These are phyloP conservation scores for Atkinsonella texensis DNA, from an alignment of 2,329 filamentous ascomycete genomes.

Conservation along the genomic window DNA sequence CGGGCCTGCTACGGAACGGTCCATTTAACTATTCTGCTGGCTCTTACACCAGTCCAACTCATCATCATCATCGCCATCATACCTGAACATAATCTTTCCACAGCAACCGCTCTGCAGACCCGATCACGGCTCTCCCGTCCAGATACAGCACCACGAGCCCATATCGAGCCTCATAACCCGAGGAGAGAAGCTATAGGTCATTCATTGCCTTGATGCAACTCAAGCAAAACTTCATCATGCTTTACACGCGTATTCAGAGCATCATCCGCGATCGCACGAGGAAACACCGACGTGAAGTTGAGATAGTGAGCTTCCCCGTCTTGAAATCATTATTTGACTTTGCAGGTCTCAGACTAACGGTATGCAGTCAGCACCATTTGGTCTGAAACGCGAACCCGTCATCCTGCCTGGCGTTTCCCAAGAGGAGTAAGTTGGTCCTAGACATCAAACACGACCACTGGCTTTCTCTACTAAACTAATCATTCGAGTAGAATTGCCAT, in stretches of 20 bases:
- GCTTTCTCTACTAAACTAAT: neutral
- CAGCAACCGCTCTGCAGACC: neutral
- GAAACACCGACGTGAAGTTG: constrained; percentile 29
- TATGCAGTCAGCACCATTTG: constrained; percentile 43
- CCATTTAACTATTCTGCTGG: neutral
- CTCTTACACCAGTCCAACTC: neutral
- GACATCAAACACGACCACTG: neutral
- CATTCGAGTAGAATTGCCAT: constrained; percentile 29
- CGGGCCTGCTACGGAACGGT: neutral
- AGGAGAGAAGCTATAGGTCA: neutral
- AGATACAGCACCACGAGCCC: neutral
- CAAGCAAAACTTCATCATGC: constrained; percentile 30
- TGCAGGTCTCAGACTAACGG: neutral
- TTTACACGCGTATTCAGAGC: constrained; percentile 32
- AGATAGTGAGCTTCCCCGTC: constrained; percentile 30
- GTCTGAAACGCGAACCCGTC: constrained; percentile 43
- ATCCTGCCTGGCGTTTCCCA: constrained; percentile 42
- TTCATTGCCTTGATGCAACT: constrained; percentile 18
- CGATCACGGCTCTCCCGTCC: neutral
- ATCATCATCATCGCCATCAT: neutral
- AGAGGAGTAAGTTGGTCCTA: constrained; percentile 38
- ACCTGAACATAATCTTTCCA: neutral
- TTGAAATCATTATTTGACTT: too few species aligned
- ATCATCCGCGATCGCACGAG: constrained; percentile 26
- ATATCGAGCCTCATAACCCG: neutral